Conservation (phyloP, 768 basidiomycete species). For the Coprinopsis cinerea region DNA sequence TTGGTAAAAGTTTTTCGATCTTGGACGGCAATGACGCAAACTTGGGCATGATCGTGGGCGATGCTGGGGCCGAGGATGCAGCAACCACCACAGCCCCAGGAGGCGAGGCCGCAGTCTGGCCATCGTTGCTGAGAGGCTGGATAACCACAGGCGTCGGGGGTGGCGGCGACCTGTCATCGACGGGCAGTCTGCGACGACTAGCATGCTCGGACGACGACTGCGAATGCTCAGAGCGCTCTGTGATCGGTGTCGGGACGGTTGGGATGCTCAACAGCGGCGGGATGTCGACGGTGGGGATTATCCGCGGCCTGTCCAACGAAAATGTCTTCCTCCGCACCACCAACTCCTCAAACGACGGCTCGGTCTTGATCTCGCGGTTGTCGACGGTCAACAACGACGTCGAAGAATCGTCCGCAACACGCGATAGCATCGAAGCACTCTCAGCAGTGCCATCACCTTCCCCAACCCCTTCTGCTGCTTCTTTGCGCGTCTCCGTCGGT, state of each 20-base stretch:
- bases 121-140: background rate
- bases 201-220: background rate
- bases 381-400: background rate
- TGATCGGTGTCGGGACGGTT: background rate
- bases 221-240: background rate
- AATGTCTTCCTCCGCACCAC: slow-evolving; percentile 6
- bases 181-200: slow-evolving; percentile 3
- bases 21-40: slow-evolving; percentile 1
- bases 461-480: background rate
- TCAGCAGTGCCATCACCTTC: background rate
- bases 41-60: background rate
- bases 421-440: no score
- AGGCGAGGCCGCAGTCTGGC: background rate
- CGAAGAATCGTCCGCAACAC: background rate
- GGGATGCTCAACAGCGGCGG: slow-evolving; percentile 1
- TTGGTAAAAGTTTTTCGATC: slow-evolving; percentile 1
- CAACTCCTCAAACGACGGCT: slow-evolving; percentile 10
- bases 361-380: background rate
- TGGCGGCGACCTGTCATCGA: slow-evolving; percentile 7
- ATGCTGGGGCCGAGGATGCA: no score
- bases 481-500: background rate
- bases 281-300: slow-evolving; percentile 1
- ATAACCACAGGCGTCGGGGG: slow-evolving; percentile 4
- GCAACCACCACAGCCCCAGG: background rate
- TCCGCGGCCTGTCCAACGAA: slow-evolving; percentile 6